Evolutionary conservation across 108 stramenopile genomes (phyloP).

Genomic region (Discostella stelligeroides): DNA sequence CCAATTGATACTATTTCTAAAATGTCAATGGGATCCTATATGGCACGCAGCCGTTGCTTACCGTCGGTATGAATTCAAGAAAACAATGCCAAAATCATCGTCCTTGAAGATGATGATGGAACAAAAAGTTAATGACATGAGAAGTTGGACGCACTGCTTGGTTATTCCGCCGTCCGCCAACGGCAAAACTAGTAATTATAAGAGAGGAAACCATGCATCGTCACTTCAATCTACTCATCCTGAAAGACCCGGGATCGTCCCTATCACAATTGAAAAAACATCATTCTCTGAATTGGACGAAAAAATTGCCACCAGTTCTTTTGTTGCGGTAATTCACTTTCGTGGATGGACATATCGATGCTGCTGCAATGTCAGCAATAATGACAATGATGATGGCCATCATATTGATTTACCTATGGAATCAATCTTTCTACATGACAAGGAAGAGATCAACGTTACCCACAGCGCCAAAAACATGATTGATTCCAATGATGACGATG

Average conservation of each 20-base stretch:
- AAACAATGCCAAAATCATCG: neutral
- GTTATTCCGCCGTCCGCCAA: constrained; percentile 31
- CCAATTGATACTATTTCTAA: constrained; percentile 48
- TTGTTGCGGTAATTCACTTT: constrained; percentile 30
- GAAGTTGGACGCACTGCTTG: constrained; percentile 49
- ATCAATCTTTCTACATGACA: constrained; percentile 31
- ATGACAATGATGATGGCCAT: neutral
- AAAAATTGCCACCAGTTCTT: neutral
- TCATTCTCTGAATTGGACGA: neutral
- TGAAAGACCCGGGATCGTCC: constrained; percentile 28
- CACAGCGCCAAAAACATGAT: neutral
- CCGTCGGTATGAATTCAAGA: neutral
- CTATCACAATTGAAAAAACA: neutral
- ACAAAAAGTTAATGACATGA: constrained; percentile 22
- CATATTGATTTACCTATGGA: constrained; percentile 46
- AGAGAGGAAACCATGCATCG: constrained; percentile 1
- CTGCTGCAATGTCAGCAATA: constrained; percentile 20
- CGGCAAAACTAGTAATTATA: neutral
- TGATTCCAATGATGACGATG: constrained; percentile 10
- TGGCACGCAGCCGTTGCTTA: constrained; percentile 48
- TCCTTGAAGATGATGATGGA: neutral
- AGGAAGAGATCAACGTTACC: constrained; percentile 24
- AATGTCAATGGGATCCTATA: constrained; percentile 51
- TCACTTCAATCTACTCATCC: constrained; percentile 11
- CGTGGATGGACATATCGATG: constrained; percentile 47